phyloP scores from a whole-genome alignment of 2,329 filamentous ascomycete genomes.

The Epichloe gansuensis region DNA sequence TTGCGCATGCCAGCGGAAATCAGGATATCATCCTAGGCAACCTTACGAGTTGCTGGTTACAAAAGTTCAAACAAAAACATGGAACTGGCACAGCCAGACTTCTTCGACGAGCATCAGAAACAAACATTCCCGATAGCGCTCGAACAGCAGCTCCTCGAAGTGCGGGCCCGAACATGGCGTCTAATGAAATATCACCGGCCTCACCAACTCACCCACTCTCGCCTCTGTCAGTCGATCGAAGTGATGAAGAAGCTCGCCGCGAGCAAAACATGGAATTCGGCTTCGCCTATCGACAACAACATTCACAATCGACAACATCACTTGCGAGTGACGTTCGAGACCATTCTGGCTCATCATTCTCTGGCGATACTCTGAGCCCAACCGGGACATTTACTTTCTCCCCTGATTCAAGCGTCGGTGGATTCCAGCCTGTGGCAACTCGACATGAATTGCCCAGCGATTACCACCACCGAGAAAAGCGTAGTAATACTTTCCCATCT shows the following conservation, averaged over 20 bases:
- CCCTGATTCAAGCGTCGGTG: constrained; percentile 59
- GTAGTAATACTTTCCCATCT: constrained; percentile 77
- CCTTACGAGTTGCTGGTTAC: constrained; percentile 68
- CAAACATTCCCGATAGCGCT: constrained; percentile 58
- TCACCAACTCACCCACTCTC: constrained; percentile 56
- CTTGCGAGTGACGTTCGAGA: constrained; percentile 20
- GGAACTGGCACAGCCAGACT: constrained; percentile 37
- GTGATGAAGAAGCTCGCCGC: constrained; percentile 52
- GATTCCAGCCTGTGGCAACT: constrained; percentile 37
- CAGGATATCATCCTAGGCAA: constrained; percentile 59
- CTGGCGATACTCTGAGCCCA: constrained; percentile 59
- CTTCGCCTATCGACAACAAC: constrained; percentile 21
- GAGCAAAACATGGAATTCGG: constrained; percentile 23
- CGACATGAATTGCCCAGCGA: constrained; percentile 28
- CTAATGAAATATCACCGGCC: constrained; percentile 52
- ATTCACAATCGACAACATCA: constrained; percentile 22
- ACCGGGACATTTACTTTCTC: constrained; percentile 64
- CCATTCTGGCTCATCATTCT: constrained; percentile 46
- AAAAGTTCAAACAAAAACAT: constrained; percentile 92
- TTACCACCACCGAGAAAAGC: constrained; percentile 54
- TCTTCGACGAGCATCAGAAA: constrained; percentile 46
- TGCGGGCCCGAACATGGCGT: constrained; percentile 25
- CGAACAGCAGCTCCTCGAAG: constrained; percentile 28
- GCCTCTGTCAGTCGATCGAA: constrained; percentile 56
- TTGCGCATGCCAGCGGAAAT: constrained; percentile 56